Evolutionary conservation across 345 rosid species (phyloP).

Genomic region (Syzygium aromaticum): DNA sequence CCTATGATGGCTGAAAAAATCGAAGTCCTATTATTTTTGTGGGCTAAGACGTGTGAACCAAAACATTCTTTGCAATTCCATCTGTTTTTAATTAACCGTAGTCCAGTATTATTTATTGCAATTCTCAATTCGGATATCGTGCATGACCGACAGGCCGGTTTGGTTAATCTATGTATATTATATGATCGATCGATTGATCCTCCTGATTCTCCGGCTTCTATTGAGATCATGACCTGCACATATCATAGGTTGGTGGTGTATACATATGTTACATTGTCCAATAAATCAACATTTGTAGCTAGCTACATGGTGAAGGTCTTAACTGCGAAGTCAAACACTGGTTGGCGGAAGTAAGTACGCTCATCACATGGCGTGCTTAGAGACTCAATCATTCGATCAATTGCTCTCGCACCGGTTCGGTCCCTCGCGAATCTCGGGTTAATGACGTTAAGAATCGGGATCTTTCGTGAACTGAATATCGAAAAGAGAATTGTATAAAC

Average conservation of each 20-base stretch:
- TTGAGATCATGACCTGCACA: background rate
- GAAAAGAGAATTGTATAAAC: background rate
- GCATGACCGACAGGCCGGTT: background rate
- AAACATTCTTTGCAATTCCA: background rate
- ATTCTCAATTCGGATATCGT: background rate
- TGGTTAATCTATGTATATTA: background rate
- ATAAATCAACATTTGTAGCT: too few species aligned
- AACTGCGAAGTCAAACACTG: background rate
- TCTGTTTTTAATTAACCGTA: background rate
- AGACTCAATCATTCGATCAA: background rate
- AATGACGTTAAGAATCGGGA: background rate
- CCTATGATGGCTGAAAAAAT: background rate
- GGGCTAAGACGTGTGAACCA: background rate
- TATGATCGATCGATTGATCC: background rate
- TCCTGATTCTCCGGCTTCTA: background rate
- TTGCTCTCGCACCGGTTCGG: background rate
- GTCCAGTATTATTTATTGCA: background rate
- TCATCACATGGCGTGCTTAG: background rate
- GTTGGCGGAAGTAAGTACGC: background rate
- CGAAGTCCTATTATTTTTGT: background rate
- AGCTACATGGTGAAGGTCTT: background rate
- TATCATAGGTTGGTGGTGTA: too few species aligned
- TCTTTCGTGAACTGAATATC: fast-evolving
- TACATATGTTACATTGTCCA: too few species aligned
- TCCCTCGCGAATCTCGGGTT: background rate